Base-by-base conservation (phyloP, 495 filamentous ascomycete species). In the Hypomontagnella submonticulosa region DNA sequence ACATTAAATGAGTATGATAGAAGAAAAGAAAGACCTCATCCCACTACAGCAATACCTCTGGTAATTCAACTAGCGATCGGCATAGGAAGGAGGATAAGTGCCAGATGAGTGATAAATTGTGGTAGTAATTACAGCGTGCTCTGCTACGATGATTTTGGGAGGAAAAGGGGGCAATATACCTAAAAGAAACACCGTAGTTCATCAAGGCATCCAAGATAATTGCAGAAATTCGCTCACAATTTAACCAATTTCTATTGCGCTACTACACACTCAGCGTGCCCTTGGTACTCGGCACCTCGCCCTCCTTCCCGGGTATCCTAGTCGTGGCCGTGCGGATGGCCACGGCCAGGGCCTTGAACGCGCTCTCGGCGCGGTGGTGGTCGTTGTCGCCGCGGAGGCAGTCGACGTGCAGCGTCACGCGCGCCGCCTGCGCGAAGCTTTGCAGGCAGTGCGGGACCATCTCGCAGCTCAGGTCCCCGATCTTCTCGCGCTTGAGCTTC, bases 371-470 rank as follows among this genome's bases (percentile, higher is more conserved):
- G 50, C 92, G 81, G 76, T 98, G 95, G 77, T 99, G 95, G 77
- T 99, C 96, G 77, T 98, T 99, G 44, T 90, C 85, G 20, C 95
- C 95, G 52, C 90, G 83, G 41, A 96, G 71, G 73, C 90, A 92
- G 74, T 97, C 92, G 47, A 98, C 90, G 80, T 99, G 95, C 77
- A 98, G 74, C 27, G 95, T 99, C 46, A 97, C 83, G n/a, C 90
- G 87, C 5, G 95, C 92, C 4, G 85, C 90, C 80, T 94, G 90
- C 37, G 94, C 93, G 78, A 97, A 99, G 78, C 90, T 93, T 79
- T 92, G 87, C 76, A 99, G 75, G 44, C 94, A 94, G 80, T 99
- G 95, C 50, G 95, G 93, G 52, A 99, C 87, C 95, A 98, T 99
- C 85, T 99, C 94, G 48, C 86, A 90, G 82, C 90, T 93, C 70